These are phyloP conservation scores for Trametes pubescens DNA, from an alignment of 1,284 basidiomycete species.

Conservation along the genomic window DNA sequence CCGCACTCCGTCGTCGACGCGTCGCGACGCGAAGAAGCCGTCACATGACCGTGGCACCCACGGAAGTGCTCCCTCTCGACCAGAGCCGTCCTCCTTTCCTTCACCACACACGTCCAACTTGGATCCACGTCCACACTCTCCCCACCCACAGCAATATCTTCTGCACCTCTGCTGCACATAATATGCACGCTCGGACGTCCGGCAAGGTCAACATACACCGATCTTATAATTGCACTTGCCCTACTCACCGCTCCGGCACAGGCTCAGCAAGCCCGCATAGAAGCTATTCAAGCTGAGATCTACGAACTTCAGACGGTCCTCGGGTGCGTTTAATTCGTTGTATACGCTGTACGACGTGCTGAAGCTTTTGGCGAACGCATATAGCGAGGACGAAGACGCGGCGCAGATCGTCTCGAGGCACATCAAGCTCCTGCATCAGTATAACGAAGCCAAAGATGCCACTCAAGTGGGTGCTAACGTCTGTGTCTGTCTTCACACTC, in stretches of 20 bases:
- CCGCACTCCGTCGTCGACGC: background rate
- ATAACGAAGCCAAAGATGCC: conserved; percentile 85
- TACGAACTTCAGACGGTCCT: conserved; percentile 57
- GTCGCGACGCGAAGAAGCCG: conserved; percentile 1
- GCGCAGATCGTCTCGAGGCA: conserved; percentile 73
- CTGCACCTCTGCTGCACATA: background rate
- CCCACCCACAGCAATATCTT: no score
- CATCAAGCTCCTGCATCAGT: conserved; percentile 75
- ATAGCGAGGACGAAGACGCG: conserved; percentile 61
- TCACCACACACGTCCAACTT: background rate
- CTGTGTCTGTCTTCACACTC: background rate
- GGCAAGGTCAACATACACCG: background rate
- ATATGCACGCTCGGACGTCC: conserved; percentile 9
- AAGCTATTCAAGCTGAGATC: conserved; percentile 61
- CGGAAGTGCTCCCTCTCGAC: no score
- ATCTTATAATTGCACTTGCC: background rate
- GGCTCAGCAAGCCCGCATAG: conserved; percentile 63
- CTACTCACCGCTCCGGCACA: conserved; percentile 32
- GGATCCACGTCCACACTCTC: background rate
- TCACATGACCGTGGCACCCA: conserved; percentile 12
- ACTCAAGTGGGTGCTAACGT: conserved; percentile 59
- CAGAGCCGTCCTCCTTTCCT: background rate
- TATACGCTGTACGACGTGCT: background rate
- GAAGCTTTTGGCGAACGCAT: background rate
- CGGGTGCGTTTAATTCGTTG: conserved; percentile 51